Evolutionary conservation across 2,329 filamentous ascomycete genomes (phyloP), one percentile per base, ranked within the genome.

Genomic region (Dactylella cylindrospora): DNA sequence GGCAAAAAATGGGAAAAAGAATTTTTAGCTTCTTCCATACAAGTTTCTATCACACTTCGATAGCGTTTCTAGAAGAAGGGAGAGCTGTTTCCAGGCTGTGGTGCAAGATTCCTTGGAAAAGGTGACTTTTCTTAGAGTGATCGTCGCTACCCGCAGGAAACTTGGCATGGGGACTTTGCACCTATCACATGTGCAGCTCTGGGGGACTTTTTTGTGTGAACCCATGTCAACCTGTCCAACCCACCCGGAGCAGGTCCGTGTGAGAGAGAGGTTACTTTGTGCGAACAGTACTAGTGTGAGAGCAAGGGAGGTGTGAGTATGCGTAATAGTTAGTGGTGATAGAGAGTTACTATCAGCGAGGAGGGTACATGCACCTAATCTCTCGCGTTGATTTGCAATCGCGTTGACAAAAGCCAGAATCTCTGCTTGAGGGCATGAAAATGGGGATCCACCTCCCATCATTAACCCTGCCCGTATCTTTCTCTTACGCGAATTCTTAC

Each of bases 1-100:
- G n/a, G n/a, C n/a, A n/a, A n/a, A n/a, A n/a, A n/a, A n/a, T n/a
- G n/a, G n/a, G n/a, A 15, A 36, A 23, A 35, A 47, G 44, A 29
- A 17, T 45, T 20, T 50, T 52, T 52, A 31, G 41, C 31, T 22
- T 43, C 49, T 20, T 25, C 41, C 49, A 35, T 49, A 43, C 15
- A 53, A 53, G n/a, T n/a, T n/a, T n/a, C n/a, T 43, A 33, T 61
- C 35, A 53, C 47, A 49, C 41, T 53, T 53, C 55, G 41, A 53
- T 43, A 49, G 33, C 19, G 49, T 50, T 62, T 62, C 57, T 62
- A 62, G 57, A 62, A 62, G 55, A 61, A 61, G 52, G 35, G 35
- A 35, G 29, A 19, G 33, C n/a, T n/a, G n/a, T n/a, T n/a, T n/a
- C n/a, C 32, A 49, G 32, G 28, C 49, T 43, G 23, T 54, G 25